These are phyloP conservation scores for Naumovozyma baii DNA, from an alignment of 805 yeast genomes.

Conservation along the genomic window DNA sequence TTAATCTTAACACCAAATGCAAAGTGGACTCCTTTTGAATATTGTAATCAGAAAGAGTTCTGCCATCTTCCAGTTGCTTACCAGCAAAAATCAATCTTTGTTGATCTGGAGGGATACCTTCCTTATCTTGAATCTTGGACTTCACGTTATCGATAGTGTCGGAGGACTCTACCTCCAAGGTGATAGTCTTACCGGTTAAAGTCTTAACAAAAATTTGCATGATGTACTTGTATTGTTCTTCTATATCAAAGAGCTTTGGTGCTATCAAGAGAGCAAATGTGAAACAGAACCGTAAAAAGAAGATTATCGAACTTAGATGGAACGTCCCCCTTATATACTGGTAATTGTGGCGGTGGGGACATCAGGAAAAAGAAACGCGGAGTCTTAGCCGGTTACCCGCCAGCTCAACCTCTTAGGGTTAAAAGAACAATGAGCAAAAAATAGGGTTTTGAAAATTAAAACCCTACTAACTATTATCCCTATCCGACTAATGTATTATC, in stretches of 20 bases:
- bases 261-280: background rate
- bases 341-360: background rate
- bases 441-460: too few species aligned
- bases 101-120: constrained; percentile 95
- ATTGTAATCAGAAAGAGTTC: constrained; percentile 90
- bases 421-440: background rate
- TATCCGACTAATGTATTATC: too few species aligned
- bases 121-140: constrained; percentile 92
- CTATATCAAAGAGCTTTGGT: background rate
- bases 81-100: constrained; percentile 93
- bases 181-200: constrained; percentile 82
- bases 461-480: too few species aligned
- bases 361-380: background rate
- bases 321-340: constrained; percentile 1
- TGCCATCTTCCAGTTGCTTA: constrained; percentile 92
- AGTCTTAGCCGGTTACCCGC: too few species aligned
- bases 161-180: constrained; percentile 79
- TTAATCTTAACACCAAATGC: constrained; percentile 75
- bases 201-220: constrained; percentile 92
- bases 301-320: too few species aligned
- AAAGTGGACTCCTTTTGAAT: constrained; percentile 88
- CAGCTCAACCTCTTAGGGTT: too few species aligned
- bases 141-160: constrained; percentile 94
- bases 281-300: background rate
- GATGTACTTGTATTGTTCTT: too few species aligned